phyloP scores from a whole-genome alignment of 768 basidiomycete species.

The Boletellus ananas region DNA sequence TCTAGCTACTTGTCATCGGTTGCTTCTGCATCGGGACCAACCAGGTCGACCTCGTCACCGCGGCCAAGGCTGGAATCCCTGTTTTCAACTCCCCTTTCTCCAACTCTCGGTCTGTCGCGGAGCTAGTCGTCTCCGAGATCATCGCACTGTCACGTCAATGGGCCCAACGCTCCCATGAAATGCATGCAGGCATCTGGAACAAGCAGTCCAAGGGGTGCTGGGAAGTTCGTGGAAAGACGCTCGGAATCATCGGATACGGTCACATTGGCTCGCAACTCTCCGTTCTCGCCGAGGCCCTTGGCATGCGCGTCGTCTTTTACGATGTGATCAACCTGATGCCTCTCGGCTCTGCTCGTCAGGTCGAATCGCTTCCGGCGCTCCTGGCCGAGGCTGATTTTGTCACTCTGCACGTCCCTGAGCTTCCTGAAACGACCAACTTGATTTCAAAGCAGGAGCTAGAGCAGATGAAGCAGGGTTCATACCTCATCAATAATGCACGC shows the following conservation, averaged over 20 bases:
- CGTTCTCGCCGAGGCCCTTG: slow-evolving; percentile 94
- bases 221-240: slow-evolving; percentile 96
- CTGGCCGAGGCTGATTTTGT: slow-evolving; percentile 86
- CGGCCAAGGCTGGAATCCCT: slow-evolving; percentile 85
- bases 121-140: slow-evolving; percentile 93
- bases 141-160: slow-evolving; percentile 93
- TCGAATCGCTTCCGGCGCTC: slow-evolving; percentile 72
- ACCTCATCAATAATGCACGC: slow-evolving; percentile 97
- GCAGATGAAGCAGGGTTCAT: slow-evolving; percentile 93
- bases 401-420: slow-evolving; percentile 94
- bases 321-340: slow-evolving; percentile 98
- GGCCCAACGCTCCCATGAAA: slow-evolving; percentile 82
- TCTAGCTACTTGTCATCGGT: slow-evolving; percentile 88
- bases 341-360: slow-evolving; percentile 87
- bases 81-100: slow-evolving; percentile 99
- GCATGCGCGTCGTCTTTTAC: slow-evolving; percentile 92
- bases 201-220: slow-evolving; percentile 98
- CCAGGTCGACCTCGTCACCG: slow-evolving; percentile 87
- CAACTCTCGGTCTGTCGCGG: slow-evolving; percentile 98
- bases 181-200: slow-evolving; percentile 93
- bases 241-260: slow-evolving; percentile 97
- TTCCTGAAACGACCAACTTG: slow-evolving; percentile 94
- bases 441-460: slow-evolving; percentile 72
- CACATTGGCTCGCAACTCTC: slow-evolving; percentile 98
- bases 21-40: slow-evolving; percentile 99